Conservation (phyloP, 805 yeast genomes). For the Tetrapisispora fleetii region DNA sequence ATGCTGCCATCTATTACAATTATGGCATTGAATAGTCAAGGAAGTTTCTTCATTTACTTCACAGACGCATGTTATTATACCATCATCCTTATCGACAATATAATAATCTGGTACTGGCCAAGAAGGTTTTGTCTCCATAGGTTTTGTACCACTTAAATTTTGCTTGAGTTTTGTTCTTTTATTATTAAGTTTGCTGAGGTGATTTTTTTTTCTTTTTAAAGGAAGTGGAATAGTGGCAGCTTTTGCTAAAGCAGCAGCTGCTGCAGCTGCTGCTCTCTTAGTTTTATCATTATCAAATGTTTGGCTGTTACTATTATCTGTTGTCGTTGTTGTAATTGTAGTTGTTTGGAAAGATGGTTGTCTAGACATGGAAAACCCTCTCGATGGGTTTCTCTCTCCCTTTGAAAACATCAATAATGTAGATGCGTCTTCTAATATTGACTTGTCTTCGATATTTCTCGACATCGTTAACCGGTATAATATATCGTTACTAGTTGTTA, state of each 20-base stretch:
- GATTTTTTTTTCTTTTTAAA: slow-evolving; percentile 12
- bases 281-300: not conserved
- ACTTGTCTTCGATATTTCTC: slow-evolving; percentile 9
- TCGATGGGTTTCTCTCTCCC: slow-evolving; percentile 13
- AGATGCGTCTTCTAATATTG: slow-evolving; percentile 48
- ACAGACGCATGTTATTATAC: slow-evolving; percentile 83
- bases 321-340: not conserved
- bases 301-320: too few species aligned
- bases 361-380: not conserved
- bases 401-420: slow-evolving; percentile 52
- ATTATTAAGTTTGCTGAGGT: not conserved
- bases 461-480: not conserved
- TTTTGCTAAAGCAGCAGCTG: slow-evolving; percentile 76
- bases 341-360: not conserved
- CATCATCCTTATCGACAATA: slow-evolving; percentile 72
- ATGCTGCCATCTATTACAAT: slow-evolving; percentile 91
- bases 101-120: slow-evolving; percentile 35
- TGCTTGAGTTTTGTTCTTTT: not conserved
- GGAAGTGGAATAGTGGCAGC: slow-evolving; percentile 75
- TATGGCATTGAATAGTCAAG: slow-evolving; percentile 88
- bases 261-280: slow-evolving; percentile 32
- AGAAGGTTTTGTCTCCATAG: slow-evolving; percentile 9
- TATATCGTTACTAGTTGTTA: too few species aligned
- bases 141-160: not conserved
- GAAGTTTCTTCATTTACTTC: slow-evolving; percentile 85